Base-by-base conservation (phyloP, 306 rosid species). In the Cucurbita argyrosperma region DNA sequence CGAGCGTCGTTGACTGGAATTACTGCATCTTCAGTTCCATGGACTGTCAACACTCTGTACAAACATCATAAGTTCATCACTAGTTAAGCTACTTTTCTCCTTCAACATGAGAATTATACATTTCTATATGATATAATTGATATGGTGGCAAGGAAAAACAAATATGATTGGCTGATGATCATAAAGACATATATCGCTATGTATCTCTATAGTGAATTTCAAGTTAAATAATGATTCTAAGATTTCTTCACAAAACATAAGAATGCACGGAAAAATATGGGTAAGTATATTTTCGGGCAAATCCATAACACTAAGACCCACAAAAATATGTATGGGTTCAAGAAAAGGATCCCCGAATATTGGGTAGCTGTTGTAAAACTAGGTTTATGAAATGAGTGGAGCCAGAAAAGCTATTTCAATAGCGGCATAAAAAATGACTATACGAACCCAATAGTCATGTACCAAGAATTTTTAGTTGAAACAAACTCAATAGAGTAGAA, bases 31-130 rank as follows among this genome's bases (percentile, higher is more conserved):
- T 74, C 83, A 21, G 82, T 73, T 80, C 95, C 96, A 74, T 92
- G 98, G 57, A 88, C 79, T 5, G 90, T 87, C 10, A 90, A 70
- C 50, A 92, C 78, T 90, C 96, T 92, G 85, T 50, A 61, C 54
- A 72, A 26, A 11, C n/a, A 38, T 39, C 8, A 39, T 8, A 13
- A 8, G 39, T 4, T 38, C 19, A 62, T 62, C 49, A 62, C 38
- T 4, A 39, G 47, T 4, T 8, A 63, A 39, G 42, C 8, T 4
- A n/a, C 3, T 62, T 62, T 38, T 62, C 49, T 37, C 5, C 46
- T 37, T 4, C 19, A 16, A 53, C 10, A 53, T 53, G 57, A 53
- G 57, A 16, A 55, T 10, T 12, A 13, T 61, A 37, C 10, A 59
- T 57, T 59, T 59, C 65, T 30, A 7, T 6, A 61, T 37, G 67